Evolutionary conservation across 164 flowering plant genomes (phyloP).

Genomic region (Pachysandra terminalis): DNA sequence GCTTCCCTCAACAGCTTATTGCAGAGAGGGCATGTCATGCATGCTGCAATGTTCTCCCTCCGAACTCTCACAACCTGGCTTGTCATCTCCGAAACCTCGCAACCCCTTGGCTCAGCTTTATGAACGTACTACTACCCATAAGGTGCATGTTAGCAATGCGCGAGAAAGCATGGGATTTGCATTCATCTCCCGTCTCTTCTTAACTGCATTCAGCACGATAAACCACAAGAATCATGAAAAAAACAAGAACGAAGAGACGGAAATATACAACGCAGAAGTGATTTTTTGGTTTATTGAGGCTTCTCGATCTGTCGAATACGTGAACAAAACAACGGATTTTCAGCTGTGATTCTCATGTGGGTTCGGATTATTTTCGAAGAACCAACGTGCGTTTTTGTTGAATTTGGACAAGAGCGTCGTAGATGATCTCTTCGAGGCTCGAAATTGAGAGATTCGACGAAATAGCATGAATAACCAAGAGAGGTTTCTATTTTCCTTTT

Average conservation of each 20-base stretch:
- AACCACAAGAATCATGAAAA: conserved; percentile 9
- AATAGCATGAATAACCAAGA: conserved; percentile 25
- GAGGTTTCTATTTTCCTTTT: neutral
- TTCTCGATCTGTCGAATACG: conserved; percentile 16
- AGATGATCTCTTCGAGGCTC: conserved; percentile 31
- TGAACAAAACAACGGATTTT: conserved; percentile 6
- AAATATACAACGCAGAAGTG: neutral
- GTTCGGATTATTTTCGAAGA: conserved; percentile 21
- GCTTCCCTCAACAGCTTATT: conserved; percentile 71
- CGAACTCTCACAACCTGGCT: conserved; percentile 64
- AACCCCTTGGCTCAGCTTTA: conserved; percentile 13
- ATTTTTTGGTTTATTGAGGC: conserved; percentile 4
- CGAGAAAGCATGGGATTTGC: conserved; percentile 22
- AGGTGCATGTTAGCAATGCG: conserved; percentile 38
- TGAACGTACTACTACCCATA: conserved; percentile 23
- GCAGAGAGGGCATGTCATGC: conserved; percentile 95
- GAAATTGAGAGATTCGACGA: conserved; percentile 35
- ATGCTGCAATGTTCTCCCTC: conserved; percentile 58
- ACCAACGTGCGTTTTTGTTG: conserved; percentile 31
- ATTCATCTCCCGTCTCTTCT: conserved; percentile 22
- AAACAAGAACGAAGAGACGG: neutral
- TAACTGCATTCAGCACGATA: conserved; percentile 32
- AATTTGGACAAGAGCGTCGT: conserved; percentile 19
- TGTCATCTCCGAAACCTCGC: conserved; percentile 34
- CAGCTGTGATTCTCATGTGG: conserved; percentile 16